phyloP scores from a whole-genome alignment of 2,329 filamentous ascomycete genomes.

The Hypoxylon sp. region DNA sequence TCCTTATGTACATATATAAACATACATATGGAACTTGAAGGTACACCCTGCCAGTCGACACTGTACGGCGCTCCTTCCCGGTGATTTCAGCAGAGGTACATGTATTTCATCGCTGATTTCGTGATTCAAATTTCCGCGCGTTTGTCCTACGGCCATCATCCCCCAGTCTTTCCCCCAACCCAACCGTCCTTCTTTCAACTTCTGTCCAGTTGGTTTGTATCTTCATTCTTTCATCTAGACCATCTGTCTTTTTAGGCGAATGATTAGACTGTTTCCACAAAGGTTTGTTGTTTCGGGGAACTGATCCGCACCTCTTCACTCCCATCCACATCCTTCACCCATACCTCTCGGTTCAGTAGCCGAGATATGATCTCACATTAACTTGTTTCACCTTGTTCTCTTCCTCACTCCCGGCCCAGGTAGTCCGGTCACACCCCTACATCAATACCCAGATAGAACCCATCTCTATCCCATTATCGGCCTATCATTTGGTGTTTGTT shows the following conservation, averaged over 20 bases:
- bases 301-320: background rate
- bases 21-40: background rate
- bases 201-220: background rate
- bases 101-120: background rate
- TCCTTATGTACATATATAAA: background rate
- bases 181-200: background rate
- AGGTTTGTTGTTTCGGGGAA: background rate
- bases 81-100: background rate
- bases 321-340: background rate
- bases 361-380: background rate
- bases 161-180: background rate
- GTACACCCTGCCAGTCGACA: background rate
- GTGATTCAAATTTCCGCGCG: background rate
- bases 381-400: background rate
- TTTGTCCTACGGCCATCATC: background rate
- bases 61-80: background rate
- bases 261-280: background rate
- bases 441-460: background rate
- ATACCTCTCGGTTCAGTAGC: background rate
- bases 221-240: background rate
- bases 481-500: background rate
- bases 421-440: background rate
- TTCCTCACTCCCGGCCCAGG: background rate
- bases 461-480: background rate
- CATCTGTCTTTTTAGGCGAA: background rate